phyloP scores from a whole-genome alignment of 805 yeast genomes.

The Cyberlindnera lachancei region DNA sequence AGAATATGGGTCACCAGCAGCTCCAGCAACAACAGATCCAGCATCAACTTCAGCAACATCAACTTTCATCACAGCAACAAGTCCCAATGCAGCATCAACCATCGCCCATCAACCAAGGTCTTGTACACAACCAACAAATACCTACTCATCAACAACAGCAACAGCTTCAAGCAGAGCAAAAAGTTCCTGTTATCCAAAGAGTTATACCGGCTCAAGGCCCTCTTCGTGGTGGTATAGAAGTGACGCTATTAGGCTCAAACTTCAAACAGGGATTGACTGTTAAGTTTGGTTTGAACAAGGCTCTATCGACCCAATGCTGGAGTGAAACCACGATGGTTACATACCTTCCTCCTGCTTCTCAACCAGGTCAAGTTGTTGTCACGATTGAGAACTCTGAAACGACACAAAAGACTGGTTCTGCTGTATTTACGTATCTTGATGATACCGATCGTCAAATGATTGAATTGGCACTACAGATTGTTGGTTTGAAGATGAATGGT shows the following conservation, averaged over 20 bases:
- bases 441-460: slow-evolving; percentile 93
- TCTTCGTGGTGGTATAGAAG: slow-evolving; percentile 91
- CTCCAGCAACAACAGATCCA: slow-evolving; percentile 9
- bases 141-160: no score
- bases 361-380: slow-evolving; percentile 88
- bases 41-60: slow-evolving; percentile 4
- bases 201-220: slow-evolving; percentile 96
- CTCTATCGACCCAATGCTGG: slow-evolving; percentile 92
- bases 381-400: slow-evolving; percentile 55
- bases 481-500: slow-evolving; percentile 95
- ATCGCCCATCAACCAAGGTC: neutral
- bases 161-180: slow-evolving; percentile 4
- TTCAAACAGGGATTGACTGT: slow-evolving; percentile 79
- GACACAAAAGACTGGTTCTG: slow-evolving; percentile 13
- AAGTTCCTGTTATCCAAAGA: slow-evolving; percentile 47
- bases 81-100: slow-evolving; percentile 1
- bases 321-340: slow-evolving; percentile 90
- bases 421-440: slow-evolving; percentile 82
- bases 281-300: slow-evolving; percentile 76
- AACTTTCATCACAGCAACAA: slow-evolving; percentile 5
- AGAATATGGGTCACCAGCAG: slow-evolving; percentile 3
- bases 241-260: slow-evolving; percentile 80
- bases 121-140: no score
- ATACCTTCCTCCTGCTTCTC: slow-evolving; percentile 83
- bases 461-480: slow-evolving; percentile 92